Conservation (phyloP, 768 basidiomycete genomes). For the Pisolithus orientalis region DNA sequence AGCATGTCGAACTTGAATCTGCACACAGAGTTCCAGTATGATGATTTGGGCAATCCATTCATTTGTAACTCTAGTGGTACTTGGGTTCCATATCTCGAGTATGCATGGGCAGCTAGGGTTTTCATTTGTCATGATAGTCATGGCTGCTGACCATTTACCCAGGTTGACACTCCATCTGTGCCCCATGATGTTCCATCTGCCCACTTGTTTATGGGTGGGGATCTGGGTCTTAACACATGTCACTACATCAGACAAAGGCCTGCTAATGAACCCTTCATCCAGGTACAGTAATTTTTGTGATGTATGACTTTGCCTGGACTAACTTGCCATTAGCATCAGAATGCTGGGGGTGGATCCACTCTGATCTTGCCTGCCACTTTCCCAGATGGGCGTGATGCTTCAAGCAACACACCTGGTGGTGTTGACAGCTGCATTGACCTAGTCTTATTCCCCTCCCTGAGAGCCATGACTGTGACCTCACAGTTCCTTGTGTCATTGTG, state of each 20-base stretch:
- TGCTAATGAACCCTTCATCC: too few species aligned
- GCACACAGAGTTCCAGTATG: background rate
- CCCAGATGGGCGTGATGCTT: background rate
- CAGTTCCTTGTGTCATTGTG: background rate
- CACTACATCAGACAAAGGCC: too few species aligned
- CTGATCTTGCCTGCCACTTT: background rate
- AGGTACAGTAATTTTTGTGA: too few species aligned
- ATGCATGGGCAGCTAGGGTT: too few species aligned
- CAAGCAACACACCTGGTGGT: too few species aligned
- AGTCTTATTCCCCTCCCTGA: background rate
- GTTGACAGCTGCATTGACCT: background rate
- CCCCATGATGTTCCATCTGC: too few species aligned
- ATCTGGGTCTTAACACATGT: too few species aligned
- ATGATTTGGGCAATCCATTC: background rate
- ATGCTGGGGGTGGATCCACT: too few species aligned
- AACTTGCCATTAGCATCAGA: too few species aligned
- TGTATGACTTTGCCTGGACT: too few species aligned
- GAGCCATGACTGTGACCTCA: background rate
- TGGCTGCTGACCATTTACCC: background rate
- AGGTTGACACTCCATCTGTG: background rate
- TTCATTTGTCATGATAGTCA: background rate
- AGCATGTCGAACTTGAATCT: background rate
- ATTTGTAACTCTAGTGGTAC: background rate
- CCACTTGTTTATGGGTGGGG: too few species aligned
- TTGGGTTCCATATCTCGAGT: background rate